Conservation (phyloP, 2,329 filamentous ascomycete species). For the Claviceps africana region DNA sequence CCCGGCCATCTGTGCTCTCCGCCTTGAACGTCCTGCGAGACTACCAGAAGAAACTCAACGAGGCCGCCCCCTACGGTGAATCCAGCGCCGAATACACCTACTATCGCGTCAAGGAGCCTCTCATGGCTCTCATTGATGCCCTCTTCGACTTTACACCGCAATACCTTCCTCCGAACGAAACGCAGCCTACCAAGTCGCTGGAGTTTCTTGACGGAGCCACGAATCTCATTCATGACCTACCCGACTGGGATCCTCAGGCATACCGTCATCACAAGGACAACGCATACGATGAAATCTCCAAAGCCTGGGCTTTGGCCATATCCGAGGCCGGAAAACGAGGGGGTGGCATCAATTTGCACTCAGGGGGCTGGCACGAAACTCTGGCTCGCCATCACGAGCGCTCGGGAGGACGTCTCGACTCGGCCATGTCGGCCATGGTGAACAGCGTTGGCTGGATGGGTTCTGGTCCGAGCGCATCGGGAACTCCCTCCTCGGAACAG, state of each 20-base stretch:
- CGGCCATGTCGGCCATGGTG: conserved; percentile 65
- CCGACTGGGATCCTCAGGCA: conserved; percentile 77
- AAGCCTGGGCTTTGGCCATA: conserved; percentile 84
- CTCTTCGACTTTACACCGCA: conserved; percentile 90
- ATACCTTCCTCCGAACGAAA: conserved; percentile 83
- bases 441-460: conserved; percentile 68
- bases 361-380: conserved; percentile 84
- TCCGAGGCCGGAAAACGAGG: conserved; percentile 82
- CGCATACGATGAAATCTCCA: conserved; percentile 90
- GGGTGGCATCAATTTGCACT: conserved; percentile 77
- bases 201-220: conserved; percentile 84
- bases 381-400: conserved; percentile 77
- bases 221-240: conserved; percentile 75
- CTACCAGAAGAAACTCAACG: conserved; percentile 66
- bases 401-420: conserved; percentile 66
- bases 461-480: conserved; percentile 15
- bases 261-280: conserved; percentile 90
- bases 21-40: conserved; percentile 67
- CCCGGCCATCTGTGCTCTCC: conserved; percentile 70
- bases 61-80: conserved; percentile 74
- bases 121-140: conserved; percentile 72
- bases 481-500: conserved; percentile 25
- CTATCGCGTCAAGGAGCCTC: conserved; percentile 72
- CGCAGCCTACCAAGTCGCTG: conserved; percentile 68
- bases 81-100: conserved; percentile 86